Evolutionary conservation across 179 eudicot species (phyloP), one percentile per base, ranked within the genome.

Genomic region (Beta macrorhiza): DNA sequence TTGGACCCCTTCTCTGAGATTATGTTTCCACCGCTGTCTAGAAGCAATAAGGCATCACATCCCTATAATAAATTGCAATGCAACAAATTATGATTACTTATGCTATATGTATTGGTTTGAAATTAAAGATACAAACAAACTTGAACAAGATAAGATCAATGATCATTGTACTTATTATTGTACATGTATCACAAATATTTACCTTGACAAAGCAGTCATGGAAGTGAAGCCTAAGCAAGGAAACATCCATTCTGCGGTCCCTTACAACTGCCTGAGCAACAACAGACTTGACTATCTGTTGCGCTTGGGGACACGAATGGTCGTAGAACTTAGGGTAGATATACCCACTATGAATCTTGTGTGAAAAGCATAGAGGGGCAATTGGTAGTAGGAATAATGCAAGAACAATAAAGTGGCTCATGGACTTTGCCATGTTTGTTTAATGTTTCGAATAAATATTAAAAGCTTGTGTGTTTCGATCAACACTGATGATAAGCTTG

Each of bases 121-220:
- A 29, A 29, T 29, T 47, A 47, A 47, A 47, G 51, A 47, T 47
- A 47, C 8, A 5, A 47, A 47, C 8, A 47, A 7, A 7, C 2
- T 10, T 10, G 13, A 55, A 5, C 12, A 5, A 20, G 11, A 10
- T 3, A 63, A 5, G 32, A 29, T 29, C 32, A 29, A 29, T 29
- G 32, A 29, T 29, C 1, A 29, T 29, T 29, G 32, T 29, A 29
- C 32, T 29, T 29, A 29, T 29, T 29, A 29, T 29, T 29, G 32
- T 29, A 29, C 32, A 29, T 29, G 32, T 29, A 29, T 29, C 32
- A 29, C 32, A 29, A 29, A 29, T 29, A 29, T 29, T 29, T 42
- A 91, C 98, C 97, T 93, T 87, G 69, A 95, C 99, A 74, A 95
- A 93, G 84, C 99, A 95, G 74, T 95, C 98, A 68, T 95, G 98